Evolutionary conservation across 164 flowering plant genomes (phyloP), one percentile per base, ranked within the genome.

Genomic region (Berberis vulgaris): DNA sequence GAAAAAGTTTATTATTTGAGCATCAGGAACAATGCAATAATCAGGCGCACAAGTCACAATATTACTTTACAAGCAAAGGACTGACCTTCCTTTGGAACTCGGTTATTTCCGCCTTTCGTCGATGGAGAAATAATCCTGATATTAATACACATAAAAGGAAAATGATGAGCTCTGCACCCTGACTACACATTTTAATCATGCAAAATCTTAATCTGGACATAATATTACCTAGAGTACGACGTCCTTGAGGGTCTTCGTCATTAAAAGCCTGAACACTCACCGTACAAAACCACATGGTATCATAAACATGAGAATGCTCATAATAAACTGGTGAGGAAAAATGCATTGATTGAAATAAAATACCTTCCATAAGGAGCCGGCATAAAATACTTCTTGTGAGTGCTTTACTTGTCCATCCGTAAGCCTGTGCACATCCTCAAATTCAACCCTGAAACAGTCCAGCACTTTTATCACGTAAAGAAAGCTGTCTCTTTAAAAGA

Each of bases 161-260:
- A 4, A 7, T 52, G 11, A 6, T 52, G 2, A 52, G n/a, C 10
- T 11, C n/a, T 4, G 10, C 54, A 52, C n/a, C 54, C 1, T 10
- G 11, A 52, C n/a, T 26, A 26, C 26, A 26, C 26, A 26, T 26
- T 26, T 26, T 26, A 26, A 26, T 26, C 26, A 52, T 7, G n/a
- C 0, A 52, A 7, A 1, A 52, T 3, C 54, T 52, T 6, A 12
- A 4, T 6, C 10, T 3, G n/a, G 4, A 12, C 6, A 11, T 11
- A 41, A 9, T 10, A 41, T 67, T 85, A 95, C 99, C 99, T 67
- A 95, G 96, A 38, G 99, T 95, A 2, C 99, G 82, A 41, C 96
- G 96, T 47, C 99, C 97, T 75, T 91, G 99, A 70, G 96, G 99
- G 74, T 95, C 99, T 85, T 95, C 97, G 74, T 95, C 99, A 68